phyloP scores from a whole-genome alignment of 805 yeast genomes.

The Saturnispora ahearnii region DNA sequence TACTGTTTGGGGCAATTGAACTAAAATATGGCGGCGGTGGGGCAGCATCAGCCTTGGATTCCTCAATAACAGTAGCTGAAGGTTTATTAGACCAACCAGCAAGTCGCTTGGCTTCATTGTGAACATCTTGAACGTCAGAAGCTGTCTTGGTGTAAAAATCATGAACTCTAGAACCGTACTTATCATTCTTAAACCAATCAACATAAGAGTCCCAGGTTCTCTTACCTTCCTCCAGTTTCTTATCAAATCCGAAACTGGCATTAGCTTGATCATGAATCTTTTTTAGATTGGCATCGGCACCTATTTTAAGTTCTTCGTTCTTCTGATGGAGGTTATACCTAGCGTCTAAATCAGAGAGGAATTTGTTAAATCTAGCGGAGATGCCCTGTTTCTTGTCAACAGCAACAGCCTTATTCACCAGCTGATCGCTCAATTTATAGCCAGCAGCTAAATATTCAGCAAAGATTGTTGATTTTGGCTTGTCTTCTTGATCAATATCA shows the following conservation, averaged over 20 bases:
- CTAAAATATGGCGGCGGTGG: conserved; percentile 12
- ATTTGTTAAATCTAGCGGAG: conserved; percentile 46
- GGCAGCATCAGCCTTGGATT: neutral
- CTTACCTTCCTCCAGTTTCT: conserved; percentile 30
- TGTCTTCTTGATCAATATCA: conserved; percentile 64
- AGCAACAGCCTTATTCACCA: conserved; percentile 51
- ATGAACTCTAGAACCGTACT: conserved; percentile 52
- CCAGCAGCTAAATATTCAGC: conserved; percentile 75
- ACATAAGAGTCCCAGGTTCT: conserved; percentile 35
- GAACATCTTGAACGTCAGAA: conserved; percentile 53
- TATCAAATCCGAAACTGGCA: conserved; percentile 33
- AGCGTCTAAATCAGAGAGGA: conserved; percentile 44
- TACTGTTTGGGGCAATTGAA: conserved; percentile 18
- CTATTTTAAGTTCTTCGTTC: conserved; percentile 23
- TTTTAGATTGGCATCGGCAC: conserved; percentile 7
- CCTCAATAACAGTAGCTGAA: conserved; percentile 11
- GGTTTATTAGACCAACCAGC: conserved; percentile 35
- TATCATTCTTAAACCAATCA: conserved; percentile 37
- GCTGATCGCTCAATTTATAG: conserved; percentile 52
- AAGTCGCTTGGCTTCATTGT: conserved; percentile 64
- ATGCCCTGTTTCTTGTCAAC: conserved; percentile 59
- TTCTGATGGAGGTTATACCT: conserved; percentile 56
- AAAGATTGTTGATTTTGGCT: conserved; percentile 66
- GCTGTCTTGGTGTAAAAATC: conserved; percentile 48
- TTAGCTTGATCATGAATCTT: conserved; percentile 27